Base-by-base conservation (phyloP, 2,329 filamentous ascomycete species). In the Coniochaeta hoffmannii region DNA sequence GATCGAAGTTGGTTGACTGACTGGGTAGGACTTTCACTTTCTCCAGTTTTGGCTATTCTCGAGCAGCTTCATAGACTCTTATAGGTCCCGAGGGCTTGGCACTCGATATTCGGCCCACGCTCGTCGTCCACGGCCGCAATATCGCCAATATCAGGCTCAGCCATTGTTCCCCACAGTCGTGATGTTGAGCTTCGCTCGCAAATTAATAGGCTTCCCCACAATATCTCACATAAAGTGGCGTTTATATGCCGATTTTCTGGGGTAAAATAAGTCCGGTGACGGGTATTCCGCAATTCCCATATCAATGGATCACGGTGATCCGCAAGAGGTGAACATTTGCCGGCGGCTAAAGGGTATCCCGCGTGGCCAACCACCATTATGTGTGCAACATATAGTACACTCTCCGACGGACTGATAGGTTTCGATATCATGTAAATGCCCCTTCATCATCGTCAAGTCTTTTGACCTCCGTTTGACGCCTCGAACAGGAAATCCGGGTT, bases 51-150 rank as follows among this genome's bases (percentile, higher is more conserved):
- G 28, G 49, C 28, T 34, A 34, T 31, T 51, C 3, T 34, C 28
- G n/a, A 34, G 49, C 31, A 32, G 17, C 32, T n/a, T 8, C 49
- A 32, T 3, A 31, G 15, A 32, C 30, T 31, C 49, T 51, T 51
- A 51, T 51, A 51, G 8, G 17, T 51, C 10, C 31, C 31, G n/a
- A n/a, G 30, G 28, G 49, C 49, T 51, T 51, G 49, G 49, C 49
- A 34, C 26, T 31, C 28, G 31, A 51, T 51, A 51, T 51, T 24
- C 3, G 15, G 28, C n/a, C n/a, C 49, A 26, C 22, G 49, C 26
- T 31, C 49, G 32, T 31, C 49, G 32, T 51, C 26, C 4, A 14
- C 19, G 36, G 8, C 36, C 36, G 8, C 19, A 41, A 41, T 46
- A 3, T 8, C 41, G 2, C 22, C 41, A 46, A 26, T 46, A 41